phyloP scores from a whole-genome alignment of 805 yeast genomes.

The Kazachstania bromeliacearum region DNA sequence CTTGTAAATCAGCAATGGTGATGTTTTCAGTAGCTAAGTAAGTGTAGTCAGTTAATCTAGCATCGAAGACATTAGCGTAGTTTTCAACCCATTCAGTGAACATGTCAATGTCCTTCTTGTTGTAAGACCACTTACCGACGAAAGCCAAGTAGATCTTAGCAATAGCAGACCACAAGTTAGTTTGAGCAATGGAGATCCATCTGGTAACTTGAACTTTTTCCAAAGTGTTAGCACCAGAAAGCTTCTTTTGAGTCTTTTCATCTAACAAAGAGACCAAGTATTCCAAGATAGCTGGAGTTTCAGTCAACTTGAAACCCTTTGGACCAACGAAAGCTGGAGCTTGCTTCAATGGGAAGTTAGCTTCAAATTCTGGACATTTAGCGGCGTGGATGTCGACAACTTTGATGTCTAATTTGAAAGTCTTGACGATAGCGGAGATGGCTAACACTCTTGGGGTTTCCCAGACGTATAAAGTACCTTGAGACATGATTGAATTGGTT shows the following conservation, averaged over 20 bases:
- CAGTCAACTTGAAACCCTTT: slow-evolving; percentile 64
- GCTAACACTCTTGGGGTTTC: slow-evolving; percentile 21
- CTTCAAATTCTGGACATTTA: slow-evolving; percentile 26
- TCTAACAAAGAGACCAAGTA: slow-evolving; percentile 17
- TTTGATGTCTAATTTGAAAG: slow-evolving; percentile 51
- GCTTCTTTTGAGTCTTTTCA: slow-evolving; percentile 29
- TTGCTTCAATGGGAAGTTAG: slow-evolving; percentile 53
- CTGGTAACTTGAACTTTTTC: slow-evolving; percentile 55
- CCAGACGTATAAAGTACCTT: slow-evolving; percentile 52
- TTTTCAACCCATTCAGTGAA: slow-evolving; percentile 32
- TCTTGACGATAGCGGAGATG: slow-evolving; percentile 42
- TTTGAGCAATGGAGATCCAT: slow-evolving; percentile 70
- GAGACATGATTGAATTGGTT: no score
- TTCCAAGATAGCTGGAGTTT: slow-evolving; percentile 42
- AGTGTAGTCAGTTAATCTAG: slow-evolving; percentile 52
- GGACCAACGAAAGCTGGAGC: slow-evolving; percentile 66
- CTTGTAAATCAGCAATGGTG: slow-evolving; percentile 31
- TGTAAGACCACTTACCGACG: slow-evolving; percentile 60
- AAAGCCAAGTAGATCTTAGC: slow-evolving; percentile 46
- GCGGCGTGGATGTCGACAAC: slow-evolving; percentile 34
- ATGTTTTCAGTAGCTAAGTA: slow-evolving; percentile 66
- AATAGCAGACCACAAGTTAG: slow-evolving; percentile 46
- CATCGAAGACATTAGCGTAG: slow-evolving; percentile 40
- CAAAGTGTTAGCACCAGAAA: slow-evolving; percentile 55
- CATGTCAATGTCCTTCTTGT: slow-evolving; percentile 60